phyloP scores from a whole-genome alignment of 2,329 filamentous ascomycete species.

The Ampelomyces quisqualis region DNA sequence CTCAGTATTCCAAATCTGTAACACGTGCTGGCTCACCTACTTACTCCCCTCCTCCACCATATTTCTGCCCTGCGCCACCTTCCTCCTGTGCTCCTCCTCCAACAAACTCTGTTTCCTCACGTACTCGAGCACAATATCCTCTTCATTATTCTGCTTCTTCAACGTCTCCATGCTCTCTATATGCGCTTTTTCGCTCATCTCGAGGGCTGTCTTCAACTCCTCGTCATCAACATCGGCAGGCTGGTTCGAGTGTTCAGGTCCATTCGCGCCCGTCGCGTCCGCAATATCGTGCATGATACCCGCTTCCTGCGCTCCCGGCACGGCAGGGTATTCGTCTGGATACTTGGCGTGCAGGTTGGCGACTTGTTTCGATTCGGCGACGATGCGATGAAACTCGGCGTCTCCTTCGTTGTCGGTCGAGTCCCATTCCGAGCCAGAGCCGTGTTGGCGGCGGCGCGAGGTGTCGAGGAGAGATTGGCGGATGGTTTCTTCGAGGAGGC shows the following conservation, averaged over 20 bases:
- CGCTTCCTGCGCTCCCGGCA: slow-evolving; percentile 9
- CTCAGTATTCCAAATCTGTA: no score
- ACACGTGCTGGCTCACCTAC: no score
- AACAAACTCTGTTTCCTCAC: slow-evolving; percentile 73
- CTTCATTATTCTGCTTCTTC: slow-evolving; percentile 57
- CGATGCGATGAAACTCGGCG: slow-evolving; percentile 40
- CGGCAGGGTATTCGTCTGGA: slow-evolving; percentile 19
- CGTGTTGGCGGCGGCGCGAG: slow-evolving; percentile 15
- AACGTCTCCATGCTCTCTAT: slow-evolving; percentile 45
- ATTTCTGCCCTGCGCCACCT: slow-evolving; percentile 13
- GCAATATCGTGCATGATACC: slow-evolving; percentile 11
- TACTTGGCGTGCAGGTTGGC: slow-evolving; percentile 28
- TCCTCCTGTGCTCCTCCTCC: slow-evolving; percentile 52
- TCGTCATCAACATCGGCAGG: slow-evolving; percentile 21
- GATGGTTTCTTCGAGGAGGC: slow-evolving; percentile 49
- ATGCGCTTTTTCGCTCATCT: slow-evolving; percentile 30
- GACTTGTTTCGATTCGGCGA: slow-evolving; percentile 39
- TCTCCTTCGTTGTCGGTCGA: slow-evolving; percentile 36
- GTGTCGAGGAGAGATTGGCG: slow-evolving; percentile 50
- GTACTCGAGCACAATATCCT: slow-evolving; percentile 74
- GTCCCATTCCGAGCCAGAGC: slow-evolving; percentile 33
- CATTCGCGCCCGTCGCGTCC: slow-evolving; percentile 7
- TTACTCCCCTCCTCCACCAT: slow-evolving; percentile 17
- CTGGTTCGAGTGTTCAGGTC: not conserved
- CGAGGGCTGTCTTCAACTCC: slow-evolving; percentile 28